These are phyloP conservation scores for Porodaedalea pini DNA, from an alignment of 1,284 basidiomycete species.

Conservation along the genomic window DNA sequence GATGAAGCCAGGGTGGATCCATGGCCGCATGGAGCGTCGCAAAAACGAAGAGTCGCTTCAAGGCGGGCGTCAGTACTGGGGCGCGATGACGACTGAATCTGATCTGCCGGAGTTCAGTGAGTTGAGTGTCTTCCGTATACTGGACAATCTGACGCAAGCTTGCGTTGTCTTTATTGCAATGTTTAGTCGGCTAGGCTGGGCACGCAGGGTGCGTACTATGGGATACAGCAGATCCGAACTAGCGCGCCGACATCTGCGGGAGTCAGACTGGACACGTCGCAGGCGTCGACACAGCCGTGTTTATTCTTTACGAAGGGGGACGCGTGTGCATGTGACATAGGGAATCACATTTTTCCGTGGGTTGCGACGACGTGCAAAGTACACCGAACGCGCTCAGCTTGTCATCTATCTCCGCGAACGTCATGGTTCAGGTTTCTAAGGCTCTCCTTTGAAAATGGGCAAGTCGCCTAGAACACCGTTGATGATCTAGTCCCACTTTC, in stretches of 20 bases:
- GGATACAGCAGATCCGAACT: constrained; percentile 10
- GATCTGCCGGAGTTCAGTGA: constrained; percentile 21
- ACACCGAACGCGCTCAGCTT: constrained; percentile 20
- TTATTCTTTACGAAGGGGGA: constrained; percentile 23
- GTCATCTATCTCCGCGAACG: constrained; percentile 24
- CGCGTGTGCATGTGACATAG: constrained; percentile 21
- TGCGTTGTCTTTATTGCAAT: background rate
- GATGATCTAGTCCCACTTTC: background rate
- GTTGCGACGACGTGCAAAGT: constrained; percentile 18
- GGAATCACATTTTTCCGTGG: constrained; percentile 22
- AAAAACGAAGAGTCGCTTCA: constrained; percentile 23
- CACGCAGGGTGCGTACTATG: constrained; percentile 19
- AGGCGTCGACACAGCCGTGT: constrained; percentile 22
- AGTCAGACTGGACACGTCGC: constrained; percentile 20
- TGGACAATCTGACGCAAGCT: background rate
- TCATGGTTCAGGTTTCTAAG: constrained; percentile 15
- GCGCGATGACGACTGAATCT: constrained; percentile 15
- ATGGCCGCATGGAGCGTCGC: constrained; percentile 24
- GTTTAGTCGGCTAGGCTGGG: constrained; percentile 6
- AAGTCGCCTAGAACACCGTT: background rate
- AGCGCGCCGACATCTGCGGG: constrained; percentile 8
- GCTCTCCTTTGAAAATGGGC: background rate
- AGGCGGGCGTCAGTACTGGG: constrained; percentile 24
- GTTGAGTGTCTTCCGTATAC: background rate
- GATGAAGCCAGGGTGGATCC: constrained; percentile 25